These are phyloP conservation scores for Botrytis fragariae DNA, from an alignment of 2,329 filamentous ascomycete species.

Conservation along the genomic window DNA sequence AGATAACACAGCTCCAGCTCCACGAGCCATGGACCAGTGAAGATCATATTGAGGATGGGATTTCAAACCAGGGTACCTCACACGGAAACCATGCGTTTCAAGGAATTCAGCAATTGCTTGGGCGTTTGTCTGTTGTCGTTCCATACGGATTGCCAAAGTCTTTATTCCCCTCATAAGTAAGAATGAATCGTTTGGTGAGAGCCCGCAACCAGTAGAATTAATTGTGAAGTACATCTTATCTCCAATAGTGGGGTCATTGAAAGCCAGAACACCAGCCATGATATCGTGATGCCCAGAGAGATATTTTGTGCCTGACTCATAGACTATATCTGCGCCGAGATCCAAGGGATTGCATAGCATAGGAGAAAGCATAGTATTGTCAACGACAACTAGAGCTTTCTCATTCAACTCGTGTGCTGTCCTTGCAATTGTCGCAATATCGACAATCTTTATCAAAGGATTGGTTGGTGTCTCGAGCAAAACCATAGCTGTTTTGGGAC, in stretches of 20 bases:
- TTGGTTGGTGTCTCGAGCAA: constrained; percentile 96
- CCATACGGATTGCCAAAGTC: constrained; percentile 96
- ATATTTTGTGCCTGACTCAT: constrained; percentile 98
- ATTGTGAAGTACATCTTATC: constrained; percentile 96
- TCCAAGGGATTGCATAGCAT: constrained; percentile 92
- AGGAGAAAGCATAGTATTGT: constrained; percentile 98
- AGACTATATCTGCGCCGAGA: constrained; percentile 91
- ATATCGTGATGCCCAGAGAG: constrained; percentile 97
- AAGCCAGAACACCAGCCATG: constrained; percentile 95
- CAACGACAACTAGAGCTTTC: constrained; percentile 80
- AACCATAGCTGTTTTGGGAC: constrained; percentile 87
- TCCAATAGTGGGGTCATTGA: constrained; percentile 77
- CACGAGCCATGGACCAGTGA: constrained; percentile 92
- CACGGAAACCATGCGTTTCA: constrained; percentile 85
- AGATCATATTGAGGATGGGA: constrained; percentile 96
- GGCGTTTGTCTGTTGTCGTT: constrained; percentile 93
- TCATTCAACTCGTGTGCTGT: constrained; percentile 75
- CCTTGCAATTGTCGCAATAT: constrained; percentile 76
- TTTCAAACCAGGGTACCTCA: constrained; percentile 89
- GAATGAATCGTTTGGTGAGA: constrained; percentile 95
- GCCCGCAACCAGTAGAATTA: constrained; percentile 90
- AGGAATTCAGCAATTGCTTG: constrained; percentile 90
- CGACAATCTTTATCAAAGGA: constrained; percentile 96
- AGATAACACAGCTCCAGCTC: constrained; percentile 88
- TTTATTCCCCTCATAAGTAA: constrained; percentile 94